A percentile compares a stretch with the other conserved stretches of the same genome.
Conservation (phyloP, 805 yeast species). For the Teunomyces atbi region DNA sequence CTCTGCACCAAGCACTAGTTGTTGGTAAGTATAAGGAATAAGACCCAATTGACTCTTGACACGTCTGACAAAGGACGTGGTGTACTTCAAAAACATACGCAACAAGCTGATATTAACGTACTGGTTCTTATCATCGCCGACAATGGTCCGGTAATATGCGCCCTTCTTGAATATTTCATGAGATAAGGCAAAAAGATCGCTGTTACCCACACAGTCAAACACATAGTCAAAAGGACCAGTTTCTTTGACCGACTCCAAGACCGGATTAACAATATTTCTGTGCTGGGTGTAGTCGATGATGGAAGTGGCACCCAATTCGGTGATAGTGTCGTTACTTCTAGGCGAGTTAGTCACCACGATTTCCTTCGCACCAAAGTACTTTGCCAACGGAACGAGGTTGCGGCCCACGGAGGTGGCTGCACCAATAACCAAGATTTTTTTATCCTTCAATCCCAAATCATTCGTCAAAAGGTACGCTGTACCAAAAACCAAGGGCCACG, state of each 20-base stretch:
- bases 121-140: constrained; percentile 49
- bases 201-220: constrained; percentile 64
- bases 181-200: constrained; percentile 45
- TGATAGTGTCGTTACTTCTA: constrained; percentile 43
- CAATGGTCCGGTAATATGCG: constrained; percentile 51
- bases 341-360: constrained; percentile 60
- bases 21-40: constrained; percentile 27
- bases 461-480: constrained; percentile 53
- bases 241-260: constrained; percentile 32
- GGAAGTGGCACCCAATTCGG: constrained; percentile 55
- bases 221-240: constrained; percentile 54
- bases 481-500: constrained; percentile 61
- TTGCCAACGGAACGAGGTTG: constrained; percentile 55
- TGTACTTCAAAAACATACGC: not conserved
- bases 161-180: constrained; percentile 46
- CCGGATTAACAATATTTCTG: constrained; percentile 26
- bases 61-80: constrained; percentile 7
- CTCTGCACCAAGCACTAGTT: constrained; percentile 13
- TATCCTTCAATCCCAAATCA: constrained; percentile 33
- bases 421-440: constrained; percentile 63
- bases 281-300: constrained; percentile 56
- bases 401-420: constrained; percentile 72
- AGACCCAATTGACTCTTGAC: constrained; percentile 16
- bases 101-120: constrained; percentile 26
- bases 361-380: constrained; percentile 42